phyloP scores from a whole-genome alignment of 441 rosid genomes.

The Brassica balearica region DNA sequence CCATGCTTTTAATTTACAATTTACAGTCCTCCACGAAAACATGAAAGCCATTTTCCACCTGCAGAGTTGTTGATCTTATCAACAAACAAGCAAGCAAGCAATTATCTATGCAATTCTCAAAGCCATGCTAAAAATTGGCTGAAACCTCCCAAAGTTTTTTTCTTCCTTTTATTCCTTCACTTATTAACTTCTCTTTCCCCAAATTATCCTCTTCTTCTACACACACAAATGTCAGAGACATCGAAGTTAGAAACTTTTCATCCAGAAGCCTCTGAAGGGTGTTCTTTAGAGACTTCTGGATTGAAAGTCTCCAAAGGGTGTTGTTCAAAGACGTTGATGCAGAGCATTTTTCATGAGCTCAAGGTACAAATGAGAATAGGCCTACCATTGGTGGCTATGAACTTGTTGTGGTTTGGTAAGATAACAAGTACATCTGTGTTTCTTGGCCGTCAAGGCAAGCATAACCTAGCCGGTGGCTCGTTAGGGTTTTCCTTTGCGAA shows the following conservation, averaged over 20 bases:
- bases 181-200: background rate
- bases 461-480: constrained; percentile 78
- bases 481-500: constrained; percentile 86
- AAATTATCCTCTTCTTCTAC: background rate
- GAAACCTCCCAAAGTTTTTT: background rate
- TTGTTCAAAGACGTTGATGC: constrained; percentile 47
- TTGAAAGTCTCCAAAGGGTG: constrained; percentile 36
- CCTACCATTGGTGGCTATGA: constrained; percentile 76
- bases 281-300: constrained; percentile 42
- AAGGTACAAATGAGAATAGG: constrained; percentile 56
- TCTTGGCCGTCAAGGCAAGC: constrained; percentile 80
- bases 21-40: constrained; percentile 27
- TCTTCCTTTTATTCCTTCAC: background rate
- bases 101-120: constrained; percentile 2
- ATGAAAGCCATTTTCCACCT: constrained; percentile 2
- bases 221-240: constrained; percentile 31
- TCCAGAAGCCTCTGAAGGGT: constrained; percentile 36
- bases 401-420: constrained; percentile 82
- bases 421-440: constrained; percentile 68
- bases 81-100: background rate
- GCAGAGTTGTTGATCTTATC: background rate
- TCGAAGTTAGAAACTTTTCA: constrained; percentile 30
- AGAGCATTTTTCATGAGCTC: constrained; percentile 56
- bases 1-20: constrained; percentile 15
- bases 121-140: background rate